phyloP scores from a whole-genome alignment of 306 rosid species.

The Acacia melanoxylon region DNA sequence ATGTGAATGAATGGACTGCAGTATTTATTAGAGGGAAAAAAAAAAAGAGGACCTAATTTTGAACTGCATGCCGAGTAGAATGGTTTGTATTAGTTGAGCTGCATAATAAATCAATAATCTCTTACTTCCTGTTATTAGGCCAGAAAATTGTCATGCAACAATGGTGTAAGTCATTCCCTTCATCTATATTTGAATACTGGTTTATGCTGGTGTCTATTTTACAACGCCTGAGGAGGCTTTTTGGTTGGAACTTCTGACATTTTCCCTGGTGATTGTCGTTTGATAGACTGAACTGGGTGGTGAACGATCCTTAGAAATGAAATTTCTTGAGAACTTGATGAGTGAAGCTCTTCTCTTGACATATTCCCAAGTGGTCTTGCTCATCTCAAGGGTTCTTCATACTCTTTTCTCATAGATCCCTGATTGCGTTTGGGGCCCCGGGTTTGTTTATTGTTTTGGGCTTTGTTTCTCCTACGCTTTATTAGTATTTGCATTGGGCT shows the following conservation, averaged over 20 bases:
- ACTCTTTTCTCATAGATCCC: background rate
- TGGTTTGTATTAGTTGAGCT: background rate
- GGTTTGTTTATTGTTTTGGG: background rate
- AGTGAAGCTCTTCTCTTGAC: background rate
- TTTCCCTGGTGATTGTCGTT: background rate
- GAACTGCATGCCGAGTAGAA: background rate
- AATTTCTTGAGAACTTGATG: background rate
- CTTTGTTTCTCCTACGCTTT: background rate
- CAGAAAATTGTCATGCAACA: background rate
- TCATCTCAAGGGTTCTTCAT: background rate
- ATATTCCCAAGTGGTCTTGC: background rate
- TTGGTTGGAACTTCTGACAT: background rate
- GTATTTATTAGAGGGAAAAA: too few relatives aligned
- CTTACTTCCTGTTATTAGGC: background rate
- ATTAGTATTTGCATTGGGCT: too few relatives aligned
- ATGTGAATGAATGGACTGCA: too few relatives aligned
- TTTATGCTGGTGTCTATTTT: too few relatives aligned
- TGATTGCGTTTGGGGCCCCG: background rate
- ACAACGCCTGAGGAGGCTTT: too few relatives aligned
- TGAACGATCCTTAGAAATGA: background rate
- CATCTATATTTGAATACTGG: background rate
- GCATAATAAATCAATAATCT: background rate
- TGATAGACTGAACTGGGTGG: background rate
- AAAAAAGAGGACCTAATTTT: background rate
- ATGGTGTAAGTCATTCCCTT: background rate